Evolutionary conservation across 139 green algal genomes (phyloP), one percentile per base, ranked within the genome.

Genomic region (Chlamydomonas sphaeroides): DNA sequence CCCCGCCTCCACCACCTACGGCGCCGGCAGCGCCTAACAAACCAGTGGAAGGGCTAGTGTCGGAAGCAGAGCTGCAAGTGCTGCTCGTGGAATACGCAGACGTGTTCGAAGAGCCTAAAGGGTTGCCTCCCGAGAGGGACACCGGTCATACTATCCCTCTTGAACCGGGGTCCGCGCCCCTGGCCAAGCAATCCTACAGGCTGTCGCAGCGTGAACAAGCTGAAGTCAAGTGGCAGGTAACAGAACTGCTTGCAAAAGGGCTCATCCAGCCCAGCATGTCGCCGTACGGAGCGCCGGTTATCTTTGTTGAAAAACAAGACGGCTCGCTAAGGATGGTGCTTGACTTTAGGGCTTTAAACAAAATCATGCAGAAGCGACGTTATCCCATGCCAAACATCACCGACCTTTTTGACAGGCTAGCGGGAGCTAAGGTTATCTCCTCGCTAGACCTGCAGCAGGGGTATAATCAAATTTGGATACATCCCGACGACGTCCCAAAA

Each of bases 271-370:
- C 84, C 14, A 81, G 21, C 26, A 49, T 1, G 1, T 86, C 62
- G 10, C 80, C 89, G 11, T 92, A 45, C 45, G 86, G 83, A 30
- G 80, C 89, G 15, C 84, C 86, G 7, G 56, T 90, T 1, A n/a
- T 92, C 4, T 89, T 90, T 71, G 80, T 86, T 25, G 48, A 65
- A 3, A 95, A 95, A 81, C 89, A 90, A 30, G 82, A 90, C 65
- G 89, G 89, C 0, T 33, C 18, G 33, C 42, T 92, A 18, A 63
- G 91, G 0, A 87, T 95, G 80, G 89, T 78, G 38, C 67, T 94
- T 14, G 79, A 89, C 30, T 86, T 86, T 49, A 38, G 88, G 28
- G 82, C 77, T 18, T 41, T 90, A 5, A 89, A 88, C 38, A 53
- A 77, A 32, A 68, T 61, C 0, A 88, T 78, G 23, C 5, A 84